Evolutionary conservation across 2,329 filamentous ascomycete species (phyloP).

Genomic region (Gnomoniopsis smithogilvyi): DNA sequence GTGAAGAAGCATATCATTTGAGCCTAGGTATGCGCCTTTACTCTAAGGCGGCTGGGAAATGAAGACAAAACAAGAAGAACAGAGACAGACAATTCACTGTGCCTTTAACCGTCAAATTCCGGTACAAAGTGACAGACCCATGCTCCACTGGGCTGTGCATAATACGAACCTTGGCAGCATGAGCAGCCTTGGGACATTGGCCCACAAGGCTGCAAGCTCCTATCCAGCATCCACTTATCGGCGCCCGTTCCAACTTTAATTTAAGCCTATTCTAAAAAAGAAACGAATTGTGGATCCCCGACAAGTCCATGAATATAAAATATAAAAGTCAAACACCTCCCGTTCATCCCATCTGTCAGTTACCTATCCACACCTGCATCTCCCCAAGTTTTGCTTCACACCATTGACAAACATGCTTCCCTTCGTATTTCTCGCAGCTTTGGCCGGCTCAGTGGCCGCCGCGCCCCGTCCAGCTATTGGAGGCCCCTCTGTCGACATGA

Average conservation of each 20-base stretch:
- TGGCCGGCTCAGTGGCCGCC: slow-evolving; percentile 5
- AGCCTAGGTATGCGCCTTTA: too few species aligned
- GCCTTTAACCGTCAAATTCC: background rate
- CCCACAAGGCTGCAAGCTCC: background rate
- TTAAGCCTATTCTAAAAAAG: background rate
- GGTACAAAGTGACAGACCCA: background rate
- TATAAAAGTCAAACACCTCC: background rate
- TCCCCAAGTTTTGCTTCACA: background rate
- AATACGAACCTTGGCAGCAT: background rate
- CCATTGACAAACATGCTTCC: background rate
- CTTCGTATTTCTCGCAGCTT: slow-evolving; percentile 4
- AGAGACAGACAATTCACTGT: background rate
- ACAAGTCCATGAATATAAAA: background rate
- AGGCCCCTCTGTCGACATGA: background rate
- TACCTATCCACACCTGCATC: background rate
- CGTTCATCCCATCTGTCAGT: background rate
- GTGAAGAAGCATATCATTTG: too few species aligned
- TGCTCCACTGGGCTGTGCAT: background rate
- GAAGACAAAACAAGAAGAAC: background rate
- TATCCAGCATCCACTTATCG: background rate
- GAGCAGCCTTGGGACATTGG: background rate
- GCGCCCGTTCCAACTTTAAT: background rate
- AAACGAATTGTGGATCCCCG: background rate
- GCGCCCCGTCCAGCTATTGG: background rate
- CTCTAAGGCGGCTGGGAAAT: background rate